Evolutionary conservation across 345 rosid species (phyloP).

Genomic region (Lumnitzera littorea): DNA sequence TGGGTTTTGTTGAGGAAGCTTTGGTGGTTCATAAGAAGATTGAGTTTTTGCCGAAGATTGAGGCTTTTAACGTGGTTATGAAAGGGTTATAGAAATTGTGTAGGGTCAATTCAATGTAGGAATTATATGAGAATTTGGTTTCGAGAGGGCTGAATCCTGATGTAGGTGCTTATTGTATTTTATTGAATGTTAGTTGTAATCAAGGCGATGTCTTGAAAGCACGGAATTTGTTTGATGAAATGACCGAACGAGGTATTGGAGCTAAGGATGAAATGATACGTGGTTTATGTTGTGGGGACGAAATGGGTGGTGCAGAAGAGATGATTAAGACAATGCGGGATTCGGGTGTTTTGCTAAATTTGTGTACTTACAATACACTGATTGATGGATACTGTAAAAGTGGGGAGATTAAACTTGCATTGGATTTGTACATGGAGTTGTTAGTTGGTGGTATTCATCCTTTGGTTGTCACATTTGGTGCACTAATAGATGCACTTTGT

Average conservation of each 20-base stretch:
- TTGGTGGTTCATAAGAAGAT: constrained; percentile 43
- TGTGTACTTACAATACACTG: constrained; percentile 42
- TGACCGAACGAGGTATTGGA: constrained; percentile 33
- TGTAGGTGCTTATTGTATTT: constrained; percentile 48
- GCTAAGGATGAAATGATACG: constrained; percentile 45
- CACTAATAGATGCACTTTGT: constrained; percentile 49
- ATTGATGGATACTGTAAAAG: constrained; percentile 55
- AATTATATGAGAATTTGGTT: constrained; percentile 30
- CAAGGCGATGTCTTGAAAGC: constrained; percentile 39
- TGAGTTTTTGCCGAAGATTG: constrained; percentile 28
- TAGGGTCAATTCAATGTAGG: constrained; percentile 42
- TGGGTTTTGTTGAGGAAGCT: constrained; percentile 54
- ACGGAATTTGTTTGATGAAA: constrained; percentile 33
- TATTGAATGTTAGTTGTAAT: constrained; percentile 44
- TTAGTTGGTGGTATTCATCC: constrained; percentile 32
- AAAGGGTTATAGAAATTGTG: constrained; percentile 39
- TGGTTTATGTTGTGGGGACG: constrained; percentile 34
- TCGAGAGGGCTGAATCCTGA: constrained; percentile 46
- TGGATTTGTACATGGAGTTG: constrained; percentile 35
- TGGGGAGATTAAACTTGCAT: constrained; percentile 27
- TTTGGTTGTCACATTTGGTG: constrained; percentile 49
- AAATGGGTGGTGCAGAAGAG: constrained; percentile 37
- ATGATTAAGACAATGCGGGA: constrained; percentile 37
- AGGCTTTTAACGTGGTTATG: constrained; percentile 46
- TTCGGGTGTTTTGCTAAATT: constrained; percentile 33